A percentile compares a stretch with the other conserved stretches of the same genome.
phyloP scores from a whole-genome alignment of 2,329 filamentous ascomycete species.

The Colletotrichum filicis region DNA sequence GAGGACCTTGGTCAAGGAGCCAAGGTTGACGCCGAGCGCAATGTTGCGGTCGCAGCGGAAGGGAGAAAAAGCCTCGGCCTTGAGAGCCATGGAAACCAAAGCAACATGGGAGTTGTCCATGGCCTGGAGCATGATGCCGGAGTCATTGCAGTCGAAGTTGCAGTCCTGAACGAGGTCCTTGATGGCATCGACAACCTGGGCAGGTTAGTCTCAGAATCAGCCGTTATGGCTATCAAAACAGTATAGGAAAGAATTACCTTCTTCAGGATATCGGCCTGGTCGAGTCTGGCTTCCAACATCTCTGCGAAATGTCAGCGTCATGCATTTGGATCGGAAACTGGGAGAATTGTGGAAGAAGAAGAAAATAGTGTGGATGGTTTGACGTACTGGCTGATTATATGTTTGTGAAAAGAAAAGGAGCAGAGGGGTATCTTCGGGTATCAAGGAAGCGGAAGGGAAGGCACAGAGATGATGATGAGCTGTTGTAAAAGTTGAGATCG shows the following conservation, averaged over 20 bases:
- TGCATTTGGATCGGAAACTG: not conserved
- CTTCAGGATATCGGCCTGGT: conserved; percentile 94
- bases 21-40: conserved; percentile 95
- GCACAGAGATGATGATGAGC: not conserved
- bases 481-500: conserved; percentile 3
- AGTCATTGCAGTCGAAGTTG: conserved; percentile 99
- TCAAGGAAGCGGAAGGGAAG: conserved; percentile 10
- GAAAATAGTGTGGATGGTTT: not conserved
- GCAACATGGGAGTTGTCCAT: conserved; percentile 99
- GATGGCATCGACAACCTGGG: conserved; percentile 95
- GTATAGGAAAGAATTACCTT: conserved; percentile 69
- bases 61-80: conserved; percentile 91
- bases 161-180: conserved; percentile 99
- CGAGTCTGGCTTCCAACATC: conserved; percentile 97
- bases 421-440: conserved; percentile 28
- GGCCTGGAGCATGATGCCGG: conserved; percentile 95
- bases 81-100: conserved; percentile 98
- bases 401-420: conserved; percentile 5
- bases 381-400: conserved; percentile 29
- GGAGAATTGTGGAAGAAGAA: no score
- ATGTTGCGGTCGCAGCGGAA: conserved; percentile 99
- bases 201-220: conserved; percentile 24
- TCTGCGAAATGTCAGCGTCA: conserved; percentile 54
- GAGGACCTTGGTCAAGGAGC: conserved; percentile 96
- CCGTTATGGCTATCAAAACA: not conserved